Percentiles rank a stretch among this genome's conserved stretches.
Evolutionary conservation across 1,139 yeast species (phyloP).

Genomic region (Pichia sp.): DNA sequence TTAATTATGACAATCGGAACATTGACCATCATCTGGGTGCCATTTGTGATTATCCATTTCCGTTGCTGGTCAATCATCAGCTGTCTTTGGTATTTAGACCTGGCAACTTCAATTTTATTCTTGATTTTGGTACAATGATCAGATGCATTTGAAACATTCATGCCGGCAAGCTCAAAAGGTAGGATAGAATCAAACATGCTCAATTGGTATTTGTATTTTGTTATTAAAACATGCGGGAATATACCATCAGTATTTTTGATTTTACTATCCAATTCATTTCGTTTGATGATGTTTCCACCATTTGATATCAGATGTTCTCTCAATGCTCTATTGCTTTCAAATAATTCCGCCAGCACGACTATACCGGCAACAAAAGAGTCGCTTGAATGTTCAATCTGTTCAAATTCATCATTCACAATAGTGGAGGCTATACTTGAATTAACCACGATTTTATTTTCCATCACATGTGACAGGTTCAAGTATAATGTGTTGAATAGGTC

Average conservation of each 20-base stretch:
- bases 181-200: not conserved
- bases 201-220: not conserved
- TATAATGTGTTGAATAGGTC: not conserved
- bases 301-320: not conserved
- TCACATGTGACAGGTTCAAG: not conserved
- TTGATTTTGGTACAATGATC: not conserved
- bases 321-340: not conserved
- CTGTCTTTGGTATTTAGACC: not conserved
- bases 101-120: not conserved
- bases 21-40: not conserved
- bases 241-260: not conserved
- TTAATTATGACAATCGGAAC: not conserved
- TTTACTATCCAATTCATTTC: not conserved
- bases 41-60: not conserved
- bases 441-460: conserved; percentile 5
- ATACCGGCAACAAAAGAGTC: not conserved
- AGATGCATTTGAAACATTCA: not conserved
- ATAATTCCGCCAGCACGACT: not conserved
- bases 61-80: not conserved
- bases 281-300: not conserved
- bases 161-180: not conserved
- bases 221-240: not conserved
- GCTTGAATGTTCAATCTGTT: not conserved
- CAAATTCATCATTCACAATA: not conserved
- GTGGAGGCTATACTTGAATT: not conserved